A percentile compares a stretch with the other conserved stretches of the same genome.
phyloP scores from a whole-genome alignment of 805 yeast species.

The Saccharomycopsis sp. region DNA sequence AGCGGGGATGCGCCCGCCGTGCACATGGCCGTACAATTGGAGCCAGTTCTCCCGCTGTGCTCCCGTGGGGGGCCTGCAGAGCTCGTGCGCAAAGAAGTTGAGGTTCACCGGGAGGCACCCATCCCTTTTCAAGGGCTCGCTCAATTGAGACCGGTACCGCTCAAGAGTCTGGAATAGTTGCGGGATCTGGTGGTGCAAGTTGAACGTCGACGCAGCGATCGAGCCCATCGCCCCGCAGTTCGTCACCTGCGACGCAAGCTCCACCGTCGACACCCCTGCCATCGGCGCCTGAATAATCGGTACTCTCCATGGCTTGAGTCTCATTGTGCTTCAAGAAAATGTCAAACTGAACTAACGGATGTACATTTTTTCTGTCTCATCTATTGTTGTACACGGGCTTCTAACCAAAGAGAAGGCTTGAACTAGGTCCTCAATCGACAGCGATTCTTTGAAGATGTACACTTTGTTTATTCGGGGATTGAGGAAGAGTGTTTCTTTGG shows the following conservation, averaged over 20 bases:
- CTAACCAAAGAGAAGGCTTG: no score
- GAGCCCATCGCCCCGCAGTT: slow-evolving; percentile 45
- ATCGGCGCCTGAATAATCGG: slow-evolving; percentile 51
- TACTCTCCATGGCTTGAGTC: no score
- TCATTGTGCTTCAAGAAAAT: no score
- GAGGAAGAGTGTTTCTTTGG: no score
- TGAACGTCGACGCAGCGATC: slow-evolving; percentile 27
- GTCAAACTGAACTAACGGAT: no score
- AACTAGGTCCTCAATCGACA: no score
- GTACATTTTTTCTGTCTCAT: no score
- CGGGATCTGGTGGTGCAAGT: slow-evolving; percentile 25
- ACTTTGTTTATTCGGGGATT: no score
- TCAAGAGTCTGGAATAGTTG: slow-evolving; percentile 17
- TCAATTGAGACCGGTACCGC: slow-evolving; percentile 17
- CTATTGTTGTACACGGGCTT: no score
- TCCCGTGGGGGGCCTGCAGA: slow-evolving; percentile 18
- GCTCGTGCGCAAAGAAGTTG: slow-evolving; percentile 40
- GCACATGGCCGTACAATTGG: slow-evolving; percentile 18
- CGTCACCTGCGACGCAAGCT: slow-evolving; percentile 36
- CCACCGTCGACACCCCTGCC: slow-evolving; percentile 46
- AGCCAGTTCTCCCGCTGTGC: slow-evolving; percentile 23
- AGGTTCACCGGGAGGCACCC: slow-evolving; percentile 29
- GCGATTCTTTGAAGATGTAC: no score
- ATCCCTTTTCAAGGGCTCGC: not conserved
- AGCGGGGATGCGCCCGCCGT: not conserved